Conservation (phyloP, 2,329 filamentous ascomycete species). For the Drechslerella stenobrocha region DNA sequence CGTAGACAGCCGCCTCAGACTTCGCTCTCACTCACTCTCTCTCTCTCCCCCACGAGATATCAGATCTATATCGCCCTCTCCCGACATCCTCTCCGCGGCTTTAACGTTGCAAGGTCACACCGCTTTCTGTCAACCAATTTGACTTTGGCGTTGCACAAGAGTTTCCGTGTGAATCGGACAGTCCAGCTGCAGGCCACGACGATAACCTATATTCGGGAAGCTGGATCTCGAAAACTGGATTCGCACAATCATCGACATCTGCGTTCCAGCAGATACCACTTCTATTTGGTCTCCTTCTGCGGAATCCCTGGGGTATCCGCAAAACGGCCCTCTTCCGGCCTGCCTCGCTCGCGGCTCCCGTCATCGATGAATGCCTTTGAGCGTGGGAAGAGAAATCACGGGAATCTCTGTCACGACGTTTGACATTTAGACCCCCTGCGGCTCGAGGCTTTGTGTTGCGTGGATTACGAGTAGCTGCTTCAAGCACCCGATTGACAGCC, state of each 20-base stretch:
- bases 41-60: constrained; percentile 5
- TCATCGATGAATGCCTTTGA: constrained; percentile 44
- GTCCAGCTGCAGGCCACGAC: constrained; percentile 10
- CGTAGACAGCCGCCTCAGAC: constrained; percentile 4
- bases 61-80: constrained; percentile 4
- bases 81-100: constrained; percentile 26
- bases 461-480: constrained; percentile 12
- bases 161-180: constrained; percentile 19
- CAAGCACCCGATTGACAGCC: constrained; percentile 13
- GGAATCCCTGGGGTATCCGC: constrained; percentile 11
- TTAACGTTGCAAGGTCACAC: constrained; percentile 23
- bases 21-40: too few species aligned
- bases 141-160: constrained; percentile 32
- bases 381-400: constrained; percentile 24
- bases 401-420: constrained; percentile 34
- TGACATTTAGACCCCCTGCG: constrained; percentile 17
- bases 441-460: constrained; percentile 36
- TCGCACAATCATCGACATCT: constrained; percentile 8
- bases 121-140: constrained; percentile 26
- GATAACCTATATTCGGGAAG: constrained; percentile 17
- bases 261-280: constrained; percentile 17
- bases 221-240: constrained; percentile 11
- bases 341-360: constrained; percentile 26
- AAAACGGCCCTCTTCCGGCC: constrained; percentile 15
- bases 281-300: constrained; percentile 5